Evolutionary conservation across 2,329 filamentous ascomycete genomes (phyloP).

Genomic region (Fusarium cicatricum): DNA sequence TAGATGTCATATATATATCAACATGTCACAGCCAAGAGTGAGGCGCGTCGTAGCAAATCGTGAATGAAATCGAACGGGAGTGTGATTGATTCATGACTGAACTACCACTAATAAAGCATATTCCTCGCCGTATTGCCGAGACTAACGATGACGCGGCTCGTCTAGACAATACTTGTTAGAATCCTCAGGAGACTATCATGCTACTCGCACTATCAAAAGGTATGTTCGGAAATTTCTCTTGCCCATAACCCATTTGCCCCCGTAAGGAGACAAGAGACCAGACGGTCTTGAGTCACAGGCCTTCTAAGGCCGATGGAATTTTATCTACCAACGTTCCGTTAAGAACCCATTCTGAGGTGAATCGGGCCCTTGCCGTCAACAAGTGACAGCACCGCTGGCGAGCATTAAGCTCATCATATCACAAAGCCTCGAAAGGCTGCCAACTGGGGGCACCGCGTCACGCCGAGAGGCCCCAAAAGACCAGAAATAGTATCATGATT

Average conservation of each 20-base stretch:
- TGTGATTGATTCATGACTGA: too few relatives aligned
- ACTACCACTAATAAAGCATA: too few relatives aligned
- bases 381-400: constrained; percentile 77
- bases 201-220: not conserved
- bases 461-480: constrained; percentile 11
- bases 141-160: too few relatives aligned
- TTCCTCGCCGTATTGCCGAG: too few relatives aligned
- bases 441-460: constrained; percentile 10
- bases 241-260: constrained; percentile 48
- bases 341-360: constrained; percentile 74
- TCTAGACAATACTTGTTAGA: too few relatives aligned
- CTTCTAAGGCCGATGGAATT: constrained; percentile 50
- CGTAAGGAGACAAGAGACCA: constrained; percentile 38
- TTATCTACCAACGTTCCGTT: constrained; percentile 84
- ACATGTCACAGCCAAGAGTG: not conserved
- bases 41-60: too few relatives aligned
- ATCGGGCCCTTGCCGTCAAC: constrained; percentile 76
- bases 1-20: not conserved
- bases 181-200: not conserved
- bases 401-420: constrained; percentile 9
- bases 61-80: too few relatives aligned
- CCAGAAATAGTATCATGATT: constrained; percentile 35
- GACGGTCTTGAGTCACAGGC: constrained; percentile 44
- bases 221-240: constrained; percentile 55
- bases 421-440: constrained; percentile 10